phyloP scores from a whole-genome alignment of 495 filamentous ascomycete genomes.

The Penicillium waksmanii region DNA sequence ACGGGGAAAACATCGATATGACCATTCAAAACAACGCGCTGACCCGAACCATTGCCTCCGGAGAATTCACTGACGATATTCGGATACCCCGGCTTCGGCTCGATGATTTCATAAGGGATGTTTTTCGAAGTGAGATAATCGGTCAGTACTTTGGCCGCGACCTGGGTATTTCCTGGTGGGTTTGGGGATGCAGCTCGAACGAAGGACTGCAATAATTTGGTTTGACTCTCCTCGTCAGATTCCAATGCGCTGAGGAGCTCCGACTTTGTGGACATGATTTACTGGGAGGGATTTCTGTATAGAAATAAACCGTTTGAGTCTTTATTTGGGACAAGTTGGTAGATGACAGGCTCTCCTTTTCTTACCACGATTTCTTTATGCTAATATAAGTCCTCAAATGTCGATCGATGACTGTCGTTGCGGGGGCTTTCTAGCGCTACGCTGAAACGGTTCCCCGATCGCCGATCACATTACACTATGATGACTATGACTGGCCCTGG shows the following conservation, averaged over 20 bases:
- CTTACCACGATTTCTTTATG: no score
- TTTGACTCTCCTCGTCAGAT: constrained; percentile 7
- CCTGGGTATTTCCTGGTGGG: constrained; percentile 8
- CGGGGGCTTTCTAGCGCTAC: neutral
- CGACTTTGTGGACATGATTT: constrained; percentile 9
- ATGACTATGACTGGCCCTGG: no score
- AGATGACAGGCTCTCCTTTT: no score
- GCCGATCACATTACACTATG: neutral
- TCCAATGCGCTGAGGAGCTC: constrained; percentile 3
- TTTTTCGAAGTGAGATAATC: constrained; percentile 4
- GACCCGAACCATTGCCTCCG: constrained; percentile 7
- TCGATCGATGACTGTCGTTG: neutral
- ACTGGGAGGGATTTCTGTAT: no score
- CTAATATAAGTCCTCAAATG: no score
- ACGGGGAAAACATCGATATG: constrained; percentile 17
- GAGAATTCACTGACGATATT: constrained; percentile 14
- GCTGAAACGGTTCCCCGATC: neutral
- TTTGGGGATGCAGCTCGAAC: constrained; percentile 13
- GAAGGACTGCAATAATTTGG: constrained; percentile 10
- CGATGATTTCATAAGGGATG: neutral
- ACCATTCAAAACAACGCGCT: constrained; percentile 14
- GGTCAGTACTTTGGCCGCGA: constrained; percentile 6
- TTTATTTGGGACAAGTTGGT: no score
- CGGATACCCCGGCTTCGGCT: constrained; percentile 1
- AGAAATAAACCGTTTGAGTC: no score